A percentile compares a stretch with the other conserved stretches of the same genome.
phyloP scores from a whole-genome alignment of 176 grass and related monocot species.

The Rhipidocladum racemiflorum region DNA sequence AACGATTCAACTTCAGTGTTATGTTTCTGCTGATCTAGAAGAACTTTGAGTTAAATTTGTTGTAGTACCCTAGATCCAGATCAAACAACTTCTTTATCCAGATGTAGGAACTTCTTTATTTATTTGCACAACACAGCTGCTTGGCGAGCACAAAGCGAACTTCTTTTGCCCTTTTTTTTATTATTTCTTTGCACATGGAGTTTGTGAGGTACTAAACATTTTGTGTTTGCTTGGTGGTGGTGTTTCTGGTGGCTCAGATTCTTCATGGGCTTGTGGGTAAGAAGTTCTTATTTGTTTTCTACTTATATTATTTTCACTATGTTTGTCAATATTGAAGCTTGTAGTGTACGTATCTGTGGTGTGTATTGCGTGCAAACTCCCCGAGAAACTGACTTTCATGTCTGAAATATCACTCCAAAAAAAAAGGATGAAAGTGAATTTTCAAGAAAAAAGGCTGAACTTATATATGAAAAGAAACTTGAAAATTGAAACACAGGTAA shows the following conservation, averaged over 20 bases:
- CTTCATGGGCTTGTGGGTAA: constrained; percentile 50
- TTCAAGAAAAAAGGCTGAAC: background rate
- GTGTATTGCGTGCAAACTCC: background rate
- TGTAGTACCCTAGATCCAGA: background rate
- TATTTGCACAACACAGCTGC: background rate
- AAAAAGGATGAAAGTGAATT: background rate
- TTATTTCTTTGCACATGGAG: no score
- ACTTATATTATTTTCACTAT: background rate
- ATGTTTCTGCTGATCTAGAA: background rate
- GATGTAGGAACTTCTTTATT: background rate
- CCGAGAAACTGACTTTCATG: background rate
- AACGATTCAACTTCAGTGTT: background rate
- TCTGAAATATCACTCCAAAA: background rate
- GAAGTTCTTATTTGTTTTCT: background rate
- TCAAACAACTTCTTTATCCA: background rate
- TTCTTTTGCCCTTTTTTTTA: background rate
- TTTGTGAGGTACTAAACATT: constrained; percentile 5
- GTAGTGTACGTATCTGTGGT: background rate
- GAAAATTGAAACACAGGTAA: background rate
- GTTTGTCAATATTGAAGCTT: background rate
- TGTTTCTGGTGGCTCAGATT: constrained; percentile 19
- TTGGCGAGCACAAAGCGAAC: background rate
- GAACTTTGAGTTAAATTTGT: background rate
- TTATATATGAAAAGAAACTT: background rate
- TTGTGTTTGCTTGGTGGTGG: constrained; percentile 4